Conservation (phyloP, 2,329 filamentous ascomycete species). For the Tolypocladium cylindrosporum region DNA sequence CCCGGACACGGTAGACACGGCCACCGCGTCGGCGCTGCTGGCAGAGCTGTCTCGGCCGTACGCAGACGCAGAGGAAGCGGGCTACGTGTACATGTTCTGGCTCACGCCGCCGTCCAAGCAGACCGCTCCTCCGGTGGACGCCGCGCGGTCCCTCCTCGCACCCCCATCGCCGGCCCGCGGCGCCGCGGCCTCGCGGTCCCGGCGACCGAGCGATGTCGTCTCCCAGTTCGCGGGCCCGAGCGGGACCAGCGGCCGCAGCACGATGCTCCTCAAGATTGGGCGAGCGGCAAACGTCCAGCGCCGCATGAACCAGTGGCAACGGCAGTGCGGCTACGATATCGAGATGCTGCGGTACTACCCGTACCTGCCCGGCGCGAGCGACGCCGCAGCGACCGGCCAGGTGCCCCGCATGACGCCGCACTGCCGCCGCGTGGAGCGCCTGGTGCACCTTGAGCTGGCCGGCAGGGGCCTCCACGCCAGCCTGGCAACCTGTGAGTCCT, state of each 20-base stretch:
- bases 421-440: constrained; percentile 75
- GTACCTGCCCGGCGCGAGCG: constrained; percentile 46
- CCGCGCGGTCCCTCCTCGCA: constrained; percentile 48
- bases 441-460: constrained; percentile 84
- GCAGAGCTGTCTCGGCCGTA: constrained; percentile 65
- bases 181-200: constrained; percentile 21
- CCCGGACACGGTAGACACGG: constrained; percentile 53
- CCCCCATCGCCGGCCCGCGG: constrained; percentile 28
- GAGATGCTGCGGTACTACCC: constrained; percentile 89
- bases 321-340: constrained; percentile 83
- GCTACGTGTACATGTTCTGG: constrained; percentile 99
- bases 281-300: constrained; percentile 75
- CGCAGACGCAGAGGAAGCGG: constrained; percentile 61
- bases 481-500: constrained; percentile 56
- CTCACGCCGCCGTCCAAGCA: constrained; percentile 56
- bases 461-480: constrained; percentile 45
- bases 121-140: constrained; percentile 44
- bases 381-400: constrained; percentile 14
- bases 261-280: constrained; percentile 59
- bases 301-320: constrained; percentile 84
- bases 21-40: constrained; percentile 60
- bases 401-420: constrained; percentile 66
- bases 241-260: constrained; percentile 33
- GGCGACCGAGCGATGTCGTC: constrained; percentile 46
- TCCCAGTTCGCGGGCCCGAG: constrained; percentile 33